phyloP scores from a whole-genome alignment of 345 rosid genomes.

The Turnera subulata region DNA sequence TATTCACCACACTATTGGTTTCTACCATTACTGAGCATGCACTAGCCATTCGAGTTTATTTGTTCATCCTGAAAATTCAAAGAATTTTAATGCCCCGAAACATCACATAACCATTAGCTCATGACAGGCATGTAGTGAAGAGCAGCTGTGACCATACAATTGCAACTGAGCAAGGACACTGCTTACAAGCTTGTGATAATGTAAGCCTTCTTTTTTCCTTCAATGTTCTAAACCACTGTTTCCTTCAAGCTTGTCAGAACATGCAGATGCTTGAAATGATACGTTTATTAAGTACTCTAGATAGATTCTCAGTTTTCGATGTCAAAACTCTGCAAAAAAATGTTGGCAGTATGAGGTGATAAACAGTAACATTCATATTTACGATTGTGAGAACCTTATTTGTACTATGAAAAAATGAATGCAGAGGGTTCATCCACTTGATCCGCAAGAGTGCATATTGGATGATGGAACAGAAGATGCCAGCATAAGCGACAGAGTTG shows the following conservation, averaged over 20 bases:
- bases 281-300: neutral
- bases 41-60: no score
- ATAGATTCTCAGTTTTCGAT: no score
- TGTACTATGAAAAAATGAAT: slow-evolving; percentile 4
- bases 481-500: slow-evolving; percentile 9
- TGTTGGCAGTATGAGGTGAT: no score
- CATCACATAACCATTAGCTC: slow-evolving; percentile 11
- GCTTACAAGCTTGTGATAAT: slow-evolving; percentile 11
- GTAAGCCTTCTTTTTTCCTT: slow-evolving; percentile 24
- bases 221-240: neutral
- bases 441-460: slow-evolving; percentile 22
- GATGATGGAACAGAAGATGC: slow-evolving; percentile 10
- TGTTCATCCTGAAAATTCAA: no score
- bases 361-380: no score
- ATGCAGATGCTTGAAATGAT: no score
- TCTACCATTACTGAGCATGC: no score
- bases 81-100: no score
- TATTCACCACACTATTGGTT: no score
- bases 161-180: slow-evolving; percentile 21
- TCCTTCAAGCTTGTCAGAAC: neutral
- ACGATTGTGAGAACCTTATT: no score
- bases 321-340: no score
- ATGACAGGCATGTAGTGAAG: slow-evolving; percentile 31
- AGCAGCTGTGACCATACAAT: slow-evolving; percentile 18
- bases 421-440: slow-evolving; percentile 48